phyloP scores from a whole-genome alignment of 1,139 yeast genomes.

The Nadsonia starkeyi-henricii region DNA sequence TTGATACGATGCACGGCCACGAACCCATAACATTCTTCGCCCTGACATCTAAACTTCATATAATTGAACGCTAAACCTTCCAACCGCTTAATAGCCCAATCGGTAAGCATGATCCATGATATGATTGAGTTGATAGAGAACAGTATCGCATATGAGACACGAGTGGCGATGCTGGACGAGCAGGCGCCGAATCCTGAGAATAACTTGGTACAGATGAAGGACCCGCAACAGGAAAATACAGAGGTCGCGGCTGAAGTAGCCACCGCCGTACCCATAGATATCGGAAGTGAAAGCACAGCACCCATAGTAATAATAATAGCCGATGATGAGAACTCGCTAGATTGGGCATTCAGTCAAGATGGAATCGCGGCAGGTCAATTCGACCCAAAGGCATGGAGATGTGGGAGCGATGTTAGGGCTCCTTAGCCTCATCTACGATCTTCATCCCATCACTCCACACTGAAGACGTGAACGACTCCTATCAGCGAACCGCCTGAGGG shows the following conservation, averaged over 20 bases:
- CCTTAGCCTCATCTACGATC: no score
- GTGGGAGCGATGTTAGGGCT: no score
- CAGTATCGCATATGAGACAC: constrained; percentile 72
- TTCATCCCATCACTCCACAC: no score
- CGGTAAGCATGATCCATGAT: constrained; percentile 85
- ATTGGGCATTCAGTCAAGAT: no score
- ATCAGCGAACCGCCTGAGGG: no score
- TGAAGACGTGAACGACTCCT: no score
- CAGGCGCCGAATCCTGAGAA: constrained; percentile 39
- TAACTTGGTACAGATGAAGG: constrained; percentile 63
- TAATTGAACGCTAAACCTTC: constrained; percentile 50
- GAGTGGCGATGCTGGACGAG: constrained; percentile 62
- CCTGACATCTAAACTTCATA: constrained; percentile 64
- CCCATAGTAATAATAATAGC: constrained; percentile 44
- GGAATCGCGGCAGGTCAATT: no score
- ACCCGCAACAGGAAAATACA: constrained; percentile 71
- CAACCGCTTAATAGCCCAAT: constrained; percentile 61
- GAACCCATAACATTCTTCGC: constrained; percentile 81
- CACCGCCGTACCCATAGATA: constrained; percentile 20
- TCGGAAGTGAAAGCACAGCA: constrained; percentile 61
- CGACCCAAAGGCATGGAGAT: no score
- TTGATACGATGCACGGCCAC: constrained; percentile 85
- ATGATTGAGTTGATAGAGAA: constrained; percentile 64
- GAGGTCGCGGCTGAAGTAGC: constrained; percentile 41
- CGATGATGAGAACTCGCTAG: no score